These are phyloP conservation scores for Malus hybrid DNA, from an alignment of 331 rosid genomes.

Conservation along the genomic window DNA sequence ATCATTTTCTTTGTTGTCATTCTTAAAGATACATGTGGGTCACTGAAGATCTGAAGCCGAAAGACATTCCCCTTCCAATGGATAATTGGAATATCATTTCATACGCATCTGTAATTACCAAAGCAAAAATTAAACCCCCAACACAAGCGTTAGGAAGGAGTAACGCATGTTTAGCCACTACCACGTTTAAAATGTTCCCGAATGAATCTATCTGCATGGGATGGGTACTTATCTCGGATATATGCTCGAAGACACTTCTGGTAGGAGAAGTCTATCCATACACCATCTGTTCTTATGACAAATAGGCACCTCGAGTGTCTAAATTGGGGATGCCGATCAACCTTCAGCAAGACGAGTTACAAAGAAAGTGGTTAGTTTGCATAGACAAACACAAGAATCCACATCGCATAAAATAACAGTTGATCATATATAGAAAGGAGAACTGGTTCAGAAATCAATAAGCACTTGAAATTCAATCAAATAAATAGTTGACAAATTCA, in stretches of 20 bases:
- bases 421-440: too few relatives aligned
- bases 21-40: constrained; percentile 19
- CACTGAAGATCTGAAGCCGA: neutral
- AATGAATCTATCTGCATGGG: constrained; percentile 67
- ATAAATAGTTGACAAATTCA: neutral
- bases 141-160: constrained; percentile 11
- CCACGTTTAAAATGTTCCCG: constrained; percentile 69
- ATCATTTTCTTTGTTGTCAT: constrained; percentile 27
- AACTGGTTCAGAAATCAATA: neutral
- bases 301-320: too few relatives aligned
- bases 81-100: neutral
- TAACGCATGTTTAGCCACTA: constrained; percentile 37
- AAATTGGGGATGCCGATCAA: too few relatives aligned
- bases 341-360: too few relatives aligned
- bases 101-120: constrained; percentile 6
- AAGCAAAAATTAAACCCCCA: constrained; percentile 5
- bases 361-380: too few relatives aligned
- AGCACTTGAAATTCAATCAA: too few relatives aligned
- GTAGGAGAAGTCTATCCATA: too few relatives aligned
- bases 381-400: too few relatives aligned
- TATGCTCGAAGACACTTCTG: constrained; percentile 58
- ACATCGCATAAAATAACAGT: too few relatives aligned
- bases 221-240: constrained; percentile 68
- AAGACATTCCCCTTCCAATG: neutral
- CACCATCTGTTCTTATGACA: too few relatives aligned